phyloP scores from a whole-genome alignment of 805 yeast species.

The Saturnispora saitoi region DNA sequence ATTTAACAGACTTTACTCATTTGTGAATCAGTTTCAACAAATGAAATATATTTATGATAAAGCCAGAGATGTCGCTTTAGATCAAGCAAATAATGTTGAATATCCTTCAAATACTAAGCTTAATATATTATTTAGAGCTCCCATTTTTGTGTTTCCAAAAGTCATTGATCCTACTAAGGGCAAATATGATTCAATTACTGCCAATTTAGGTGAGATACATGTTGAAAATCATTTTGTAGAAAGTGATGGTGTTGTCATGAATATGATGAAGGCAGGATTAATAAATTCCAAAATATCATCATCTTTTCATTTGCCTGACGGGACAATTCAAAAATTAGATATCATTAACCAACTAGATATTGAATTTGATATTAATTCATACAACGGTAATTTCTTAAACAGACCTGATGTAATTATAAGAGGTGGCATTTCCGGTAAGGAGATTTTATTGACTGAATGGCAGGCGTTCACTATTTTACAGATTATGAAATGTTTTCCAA shows the following conservation, averaged over 20 bases:
- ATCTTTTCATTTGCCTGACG: conserved; percentile 37
- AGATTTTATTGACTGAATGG: conserved; percentile 59
- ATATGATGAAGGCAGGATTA: conserved; percentile 59
- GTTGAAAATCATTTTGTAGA: conserved; percentile 51
- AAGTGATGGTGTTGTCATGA: conserved; percentile 30
- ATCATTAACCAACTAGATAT: conserved; percentile 62
- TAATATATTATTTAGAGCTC: conserved; percentile 69
- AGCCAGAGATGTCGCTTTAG: conserved; percentile 82
- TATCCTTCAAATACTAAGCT: conserved; percentile 56
- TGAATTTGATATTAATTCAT: conserved; percentile 48
- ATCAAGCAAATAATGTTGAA: conserved; percentile 58
- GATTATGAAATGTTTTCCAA: conserved; percentile 47
- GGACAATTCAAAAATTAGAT: conserved; percentile 43
- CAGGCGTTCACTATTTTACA: conserved; percentile 54
- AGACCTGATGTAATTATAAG: conserved; percentile 42
- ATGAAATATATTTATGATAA: conserved; percentile 87
- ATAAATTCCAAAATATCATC: conserved; percentile 66
- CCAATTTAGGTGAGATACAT: conserved; percentile 76
- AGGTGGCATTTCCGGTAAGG: conserved; percentile 57
- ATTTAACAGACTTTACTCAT: conserved; percentile 55
- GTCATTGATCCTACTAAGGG: conserved; percentile 33
- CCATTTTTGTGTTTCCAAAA: conserved; percentile 73
- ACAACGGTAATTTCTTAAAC: conserved; percentile 31
- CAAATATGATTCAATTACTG: conserved; percentile 52
- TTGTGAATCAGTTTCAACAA: conserved; percentile 62